Base-by-base conservation (phyloP, 2,329 filamentous ascomycete genomes). In the Colletotrichum neosansevieriae region DNA sequence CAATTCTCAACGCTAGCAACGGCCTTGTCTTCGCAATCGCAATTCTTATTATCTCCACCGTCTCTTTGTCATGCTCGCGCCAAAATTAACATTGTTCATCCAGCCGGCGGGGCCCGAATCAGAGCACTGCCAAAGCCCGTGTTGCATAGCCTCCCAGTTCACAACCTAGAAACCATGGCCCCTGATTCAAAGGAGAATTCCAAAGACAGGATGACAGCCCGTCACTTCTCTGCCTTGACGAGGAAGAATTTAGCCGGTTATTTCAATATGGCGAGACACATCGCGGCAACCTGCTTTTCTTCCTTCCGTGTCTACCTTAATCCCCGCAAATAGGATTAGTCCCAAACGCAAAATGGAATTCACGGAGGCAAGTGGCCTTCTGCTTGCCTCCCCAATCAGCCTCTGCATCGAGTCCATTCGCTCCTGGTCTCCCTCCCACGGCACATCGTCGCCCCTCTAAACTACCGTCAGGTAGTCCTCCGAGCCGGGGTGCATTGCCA, bases 11-110 rank as follows among this genome's bases (percentile, higher is more conserved):
- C 4, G 6, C 21, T 7, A 36, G 12, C 15, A 32, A 34, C n/a
- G n/a, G 2, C 17, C 49, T 36, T 40, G 13, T 40, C 34, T 49
- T 34, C 13, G 32, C 38, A 65, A 40, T 42, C 19, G n/a, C 17
- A 17, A 34, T n/a, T 29, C 13, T 54, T 21, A 24, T 29, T 29
- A 64, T 53, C 38, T 32, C 60, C 53, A 53, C 19, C 13, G 17
- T 17, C 21, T 54, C 65, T 68, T 68, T 59, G 54, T 65, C 65
- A 65, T 60, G 47, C 47, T 38, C 61, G 7, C 24, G 36, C 61
- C 54, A 56, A 45, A 68, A 51, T 66, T 40, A 67, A 54, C 59
- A 29, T 44, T 63, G 12, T 17, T 24, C 32, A 7, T 29, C 19
- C n/a, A 59, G 13, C 15, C 42, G 29, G 19, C 36, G 12, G 13